A percentile compares a stretch with the other conserved stretches of the same genome.
phyloP scores from a whole-genome alignment of 495 filamentous ascomycete species.

The Penicillium goetzii region DNA sequence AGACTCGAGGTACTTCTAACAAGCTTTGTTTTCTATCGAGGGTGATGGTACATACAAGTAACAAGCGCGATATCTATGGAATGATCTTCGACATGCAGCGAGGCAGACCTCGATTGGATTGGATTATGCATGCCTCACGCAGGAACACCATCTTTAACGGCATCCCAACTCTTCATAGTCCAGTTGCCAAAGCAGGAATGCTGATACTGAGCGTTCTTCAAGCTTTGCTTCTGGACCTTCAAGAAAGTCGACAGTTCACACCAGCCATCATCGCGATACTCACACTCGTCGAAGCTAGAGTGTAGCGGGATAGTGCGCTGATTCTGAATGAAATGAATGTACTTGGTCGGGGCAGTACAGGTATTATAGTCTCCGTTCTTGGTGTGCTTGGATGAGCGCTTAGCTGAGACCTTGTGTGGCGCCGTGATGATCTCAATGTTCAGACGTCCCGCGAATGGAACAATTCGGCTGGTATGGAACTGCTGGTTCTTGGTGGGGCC shows the following conservation, averaged over 20 bases:
- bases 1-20: too few relatives aligned
- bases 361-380: slow-evolving; percentile 19
- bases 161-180: slow-evolving; percentile 20
- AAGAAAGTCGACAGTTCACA: slow-evolving; percentile 64
- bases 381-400: slow-evolving; percentile 35
- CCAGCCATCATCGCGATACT: slow-evolving; percentile 63
- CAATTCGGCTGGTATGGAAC: slow-evolving; percentile 58
- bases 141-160: slow-evolving; percentile 28
- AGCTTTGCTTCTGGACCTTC: slow-evolving; percentile 47
- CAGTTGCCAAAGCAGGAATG: slow-evolving; percentile 51
- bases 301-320: slow-evolving; percentile 65
- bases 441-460: slow-evolving; percentile 62
- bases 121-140: not conserved
- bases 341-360: slow-evolving; percentile 47
- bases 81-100: not conserved
- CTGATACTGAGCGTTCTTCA: slow-evolving; percentile 52
- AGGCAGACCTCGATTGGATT: not conserved
- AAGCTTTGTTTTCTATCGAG: not conserved
- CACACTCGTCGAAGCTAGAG: slow-evolving; percentile 59
- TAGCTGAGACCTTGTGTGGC: slow-evolving; percentile 51
- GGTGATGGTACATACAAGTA: not conserved
- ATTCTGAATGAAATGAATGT: slow-evolving; percentile 68
- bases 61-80: not conserved
- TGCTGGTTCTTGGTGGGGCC: slow-evolving; percentile 49
- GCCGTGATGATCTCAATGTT: slow-evolving; percentile 67